These are phyloP conservation scores for Phaeosphaeriaceae sp. DNA, from an alignment of 2,329 filamentous ascomycete genomes.

Conservation along the genomic window DNA sequence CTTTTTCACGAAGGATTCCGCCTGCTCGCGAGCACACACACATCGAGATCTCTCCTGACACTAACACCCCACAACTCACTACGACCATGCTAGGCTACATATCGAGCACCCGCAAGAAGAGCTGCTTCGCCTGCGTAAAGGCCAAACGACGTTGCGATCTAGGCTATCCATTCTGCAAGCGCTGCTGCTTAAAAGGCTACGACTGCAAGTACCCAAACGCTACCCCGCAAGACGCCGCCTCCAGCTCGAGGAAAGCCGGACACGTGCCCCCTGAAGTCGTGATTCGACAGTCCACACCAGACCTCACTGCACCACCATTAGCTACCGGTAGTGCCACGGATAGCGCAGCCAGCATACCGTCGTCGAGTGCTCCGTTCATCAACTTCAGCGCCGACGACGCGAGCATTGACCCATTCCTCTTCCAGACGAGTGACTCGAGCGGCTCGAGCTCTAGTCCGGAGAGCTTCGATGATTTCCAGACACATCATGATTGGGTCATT, in stretches of 20 bases:
- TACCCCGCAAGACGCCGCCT: background rate
- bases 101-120: constrained; percentile 40
- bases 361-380: background rate
- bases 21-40: background rate
- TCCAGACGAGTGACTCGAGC: constrained; percentile 8
- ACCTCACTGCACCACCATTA: constrained; percentile 14
- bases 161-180: constrained; percentile 36
- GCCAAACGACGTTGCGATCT: constrained; percentile 41
- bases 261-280: constrained; percentile 27
- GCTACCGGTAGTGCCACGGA: constrained; percentile 4
- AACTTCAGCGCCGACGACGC: constrained; percentile 2
- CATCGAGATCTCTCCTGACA: background rate
- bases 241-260: background rate
- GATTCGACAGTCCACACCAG: constrained; percentile 30
- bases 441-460: constrained; percentile 20
- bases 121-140: constrained; percentile 38
- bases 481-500: constrained; percentile 10
- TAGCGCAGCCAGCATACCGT: background rate
- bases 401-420: constrained; percentile 12
- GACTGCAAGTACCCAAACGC: constrained; percentile 37
- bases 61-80: background rate
- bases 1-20: background rate
- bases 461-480: constrained; percentile 1
- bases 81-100: constrained; percentile 37
- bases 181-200: constrained; percentile 35